phyloP scores from a whole-genome alignment of 1,139 yeast genomes.

The Zygoascus sp. region DNA sequence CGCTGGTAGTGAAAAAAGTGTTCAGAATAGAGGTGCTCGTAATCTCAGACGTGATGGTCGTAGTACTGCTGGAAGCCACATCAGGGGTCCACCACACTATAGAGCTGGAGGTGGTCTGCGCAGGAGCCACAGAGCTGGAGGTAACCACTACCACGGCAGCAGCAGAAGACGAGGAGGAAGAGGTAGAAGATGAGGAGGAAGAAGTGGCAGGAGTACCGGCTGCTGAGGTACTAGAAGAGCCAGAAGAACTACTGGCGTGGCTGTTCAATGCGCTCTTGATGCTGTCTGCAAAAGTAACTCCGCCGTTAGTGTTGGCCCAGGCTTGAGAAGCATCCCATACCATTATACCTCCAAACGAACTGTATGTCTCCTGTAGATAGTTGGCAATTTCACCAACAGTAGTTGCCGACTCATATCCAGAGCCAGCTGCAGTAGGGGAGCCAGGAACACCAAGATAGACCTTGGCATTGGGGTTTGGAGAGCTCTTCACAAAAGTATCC shows the following conservation, averaged over 20 bases:
- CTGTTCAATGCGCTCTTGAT: conserved; percentile 40
- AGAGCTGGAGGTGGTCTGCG: conserved; percentile 11
- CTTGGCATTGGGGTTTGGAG: conserved; percentile 55
- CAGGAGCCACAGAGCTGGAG: conserved; percentile 12
- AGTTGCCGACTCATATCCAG: conserved; percentile 46
- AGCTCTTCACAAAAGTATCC: conserved; percentile 65
- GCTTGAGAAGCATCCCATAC: conserved; percentile 92
- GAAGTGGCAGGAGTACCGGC: conserved; percentile 10
- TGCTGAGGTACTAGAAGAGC: conserved; percentile 4
- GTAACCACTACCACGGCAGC: conserved; percentile 9
- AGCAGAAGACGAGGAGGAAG: conserved; percentile 10
- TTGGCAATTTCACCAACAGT: conserved; percentile 22
- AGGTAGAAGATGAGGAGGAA: conserved; percentile 17
- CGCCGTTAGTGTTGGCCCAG: conserved; percentile 43
- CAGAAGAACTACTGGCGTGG: conserved; percentile 13
- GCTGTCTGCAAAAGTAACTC: conserved; percentile 40
- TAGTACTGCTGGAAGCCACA: conserved; percentile 2
- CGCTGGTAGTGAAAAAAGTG: conserved; percentile 13
- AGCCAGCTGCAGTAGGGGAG: conserved; percentile 58
- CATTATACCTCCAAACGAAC: conserved; percentile 75
- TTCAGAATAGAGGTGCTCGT: conserved; percentile 4
- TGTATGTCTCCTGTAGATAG: conserved; percentile 31
- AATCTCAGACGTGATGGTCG: conserved; percentile 1
- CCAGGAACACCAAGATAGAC: conserved; percentile 73
- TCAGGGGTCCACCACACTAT: background rate